phyloP scores from a whole-genome alignment of 306 rosid species.

The Cicer pinnatifidum region DNA sequence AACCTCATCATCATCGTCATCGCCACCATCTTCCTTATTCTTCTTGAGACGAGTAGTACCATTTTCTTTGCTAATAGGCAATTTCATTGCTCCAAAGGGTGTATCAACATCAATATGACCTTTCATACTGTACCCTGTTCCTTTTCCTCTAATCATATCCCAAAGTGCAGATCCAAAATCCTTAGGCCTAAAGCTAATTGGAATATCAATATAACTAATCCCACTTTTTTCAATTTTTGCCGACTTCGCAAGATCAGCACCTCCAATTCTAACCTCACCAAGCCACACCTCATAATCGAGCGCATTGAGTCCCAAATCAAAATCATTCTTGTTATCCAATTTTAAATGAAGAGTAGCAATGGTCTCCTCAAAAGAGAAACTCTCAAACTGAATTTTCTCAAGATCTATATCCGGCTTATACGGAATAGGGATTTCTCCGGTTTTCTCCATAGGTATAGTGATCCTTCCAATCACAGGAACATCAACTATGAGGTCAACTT shows the following conservation, averaged over 20 bases:
- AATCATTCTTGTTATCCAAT: constrained; percentile 80
- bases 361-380: constrained; percentile 75
- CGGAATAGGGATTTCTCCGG: constrained; percentile 84
- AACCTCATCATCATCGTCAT: constrained; percentile 55
- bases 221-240: constrained; percentile 61
- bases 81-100: constrained; percentile 82
- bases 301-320: constrained; percentile 63
- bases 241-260: constrained; percentile 63
- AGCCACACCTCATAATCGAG: constrained; percentile 82
- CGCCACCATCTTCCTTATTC: constrained; percentile 61
- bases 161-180: constrained; percentile 84
- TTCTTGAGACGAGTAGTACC: constrained; percentile 80
- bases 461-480: constrained; percentile 77
- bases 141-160: constrained; percentile 87
- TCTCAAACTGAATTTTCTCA: constrained; percentile 65
- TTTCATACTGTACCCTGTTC: constrained; percentile 71
- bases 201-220: constrained; percentile 57
- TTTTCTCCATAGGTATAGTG: constrained; percentile 77
- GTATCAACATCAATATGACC: constrained; percentile 76
- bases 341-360: constrained; percentile 70
- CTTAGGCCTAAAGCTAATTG: constrained; percentile 83
- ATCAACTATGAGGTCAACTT: constrained; percentile 74
- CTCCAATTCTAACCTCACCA: constrained; percentile 68
- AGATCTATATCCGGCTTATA: constrained; percentile 78
- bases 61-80: constrained; percentile 73